Evolutionary conservation across 352 stramenopile species (phyloP).

Genomic region (Pythium apleroticum): DNA sequence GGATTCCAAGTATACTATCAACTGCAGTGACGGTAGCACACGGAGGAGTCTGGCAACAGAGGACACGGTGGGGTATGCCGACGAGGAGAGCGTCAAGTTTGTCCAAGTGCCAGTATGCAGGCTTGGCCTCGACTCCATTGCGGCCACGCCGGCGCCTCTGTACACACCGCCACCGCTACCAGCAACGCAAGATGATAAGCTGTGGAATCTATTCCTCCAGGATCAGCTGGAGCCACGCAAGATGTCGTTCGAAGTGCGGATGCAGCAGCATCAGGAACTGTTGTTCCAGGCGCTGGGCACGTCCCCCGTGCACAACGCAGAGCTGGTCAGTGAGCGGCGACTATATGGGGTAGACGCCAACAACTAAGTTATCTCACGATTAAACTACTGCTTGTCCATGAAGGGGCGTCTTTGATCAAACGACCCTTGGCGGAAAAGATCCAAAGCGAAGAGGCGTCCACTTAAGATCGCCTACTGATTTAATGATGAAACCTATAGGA

Average conservation of each 20-base stretch:
- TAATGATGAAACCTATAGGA: not conserved
- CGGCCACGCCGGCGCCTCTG: not conserved
- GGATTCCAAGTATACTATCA: not conserved
- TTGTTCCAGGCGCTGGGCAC: not conserved
- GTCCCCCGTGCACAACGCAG: not conserved
- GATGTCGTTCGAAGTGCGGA: not conserved
- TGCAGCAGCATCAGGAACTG: not conserved
- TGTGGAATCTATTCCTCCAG: not conserved
- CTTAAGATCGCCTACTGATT: not conserved
- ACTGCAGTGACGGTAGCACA: not conserved
- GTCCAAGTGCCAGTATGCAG: not conserved
- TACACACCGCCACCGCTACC: not conserved
- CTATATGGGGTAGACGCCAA: not conserved
- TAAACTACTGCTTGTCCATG: not conserved
- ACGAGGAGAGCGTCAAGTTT: constrained; percentile 9
- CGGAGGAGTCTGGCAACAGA: not conserved
- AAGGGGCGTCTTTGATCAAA: not conserved
- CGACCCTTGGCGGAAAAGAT: not conserved
- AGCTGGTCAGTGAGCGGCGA: not conserved
- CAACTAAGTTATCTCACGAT: not conserved
- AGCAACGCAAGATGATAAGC: not conserved
- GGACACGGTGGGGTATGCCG: constrained; percentile 1
- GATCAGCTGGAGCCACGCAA: not conserved
- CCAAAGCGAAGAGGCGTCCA: not conserved
- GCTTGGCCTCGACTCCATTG: not conserved